phyloP scores from a whole-genome alignment of 257 asterid species.

The Primulina huaijiensis region DNA sequence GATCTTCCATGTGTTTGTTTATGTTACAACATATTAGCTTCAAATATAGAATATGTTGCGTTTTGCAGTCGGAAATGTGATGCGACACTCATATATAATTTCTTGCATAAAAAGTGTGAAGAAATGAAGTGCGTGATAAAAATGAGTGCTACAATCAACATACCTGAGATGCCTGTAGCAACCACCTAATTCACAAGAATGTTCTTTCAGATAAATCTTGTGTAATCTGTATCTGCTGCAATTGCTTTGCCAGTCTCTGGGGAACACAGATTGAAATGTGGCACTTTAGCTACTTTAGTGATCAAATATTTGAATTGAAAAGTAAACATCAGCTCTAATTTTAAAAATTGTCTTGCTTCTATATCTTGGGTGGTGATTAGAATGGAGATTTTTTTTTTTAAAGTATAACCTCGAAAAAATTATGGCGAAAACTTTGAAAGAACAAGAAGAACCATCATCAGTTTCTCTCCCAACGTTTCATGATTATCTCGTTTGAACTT shows the following conservation, averaged over 20 bases:
- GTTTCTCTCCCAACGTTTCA: not conserved
- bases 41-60: not conserved
- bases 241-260: too few relatives aligned
- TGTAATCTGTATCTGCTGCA: not conserved
- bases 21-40: not conserved
- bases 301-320: not conserved
- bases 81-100: not conserved
- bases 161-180: too few relatives aligned
- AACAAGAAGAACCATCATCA: not conserved
- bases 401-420: not conserved
- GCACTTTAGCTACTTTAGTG: not conserved
- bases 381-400: too few relatives aligned
- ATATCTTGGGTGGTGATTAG: too few relatives aligned
- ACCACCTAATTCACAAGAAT: not conserved
- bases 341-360: too few relatives aligned
- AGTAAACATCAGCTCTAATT: too few relatives aligned
- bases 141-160: too few relatives aligned
- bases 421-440: too few relatives aligned
- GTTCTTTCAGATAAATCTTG: not conserved
- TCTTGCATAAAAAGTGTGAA: not conserved
- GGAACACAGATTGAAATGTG: too few relatives aligned
- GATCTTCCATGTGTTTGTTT: not conserved
- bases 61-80: not conserved
- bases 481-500: not conserved
- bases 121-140: too few relatives aligned